Base-by-base conservation (phyloP, 2,329 filamentous ascomycete species). In the Emergomyces pasteurianus region DNA sequence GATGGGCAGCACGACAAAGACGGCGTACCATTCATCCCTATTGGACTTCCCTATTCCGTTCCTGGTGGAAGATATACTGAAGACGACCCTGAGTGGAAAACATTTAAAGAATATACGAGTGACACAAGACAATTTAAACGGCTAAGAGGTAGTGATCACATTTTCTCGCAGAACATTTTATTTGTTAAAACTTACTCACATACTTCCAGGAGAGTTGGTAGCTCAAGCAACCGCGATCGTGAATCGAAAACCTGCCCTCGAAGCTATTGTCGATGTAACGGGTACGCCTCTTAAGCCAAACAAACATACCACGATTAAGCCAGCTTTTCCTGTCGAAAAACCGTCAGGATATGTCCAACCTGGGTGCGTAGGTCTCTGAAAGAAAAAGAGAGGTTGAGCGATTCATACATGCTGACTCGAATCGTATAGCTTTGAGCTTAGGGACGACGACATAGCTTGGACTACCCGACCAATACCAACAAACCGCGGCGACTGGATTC, bases 1-100 rank as follows among this genome's bases (percentile, higher is more conserved):
- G 54, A 60, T 42, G 53, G 36, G 16, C 14, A 38, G 10, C 43
- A 54, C 18, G 58, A 60, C 16, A 58, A 60, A 4, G 49, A 59
- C 1, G 56, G 34, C 23, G 18, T 57, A 21, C n/a, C 61, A 43
- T 65, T 64, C n/a, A 60, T 65, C 38, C 64, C 63, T 3, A 53
- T 65, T 7, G 60, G 58, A 12, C 56, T 62, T 36, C 63, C 63
- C 14, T 47, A 57, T 42, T 57, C 36, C 38, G 47, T 62, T 14
- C 34, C 26, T n/a, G 60, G 63, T 16, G n/a, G 34, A 42, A 18
- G 14, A 1, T 63, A 63, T 58, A 36, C 46, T 16, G 42, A n/a
- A 23, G 36, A 59, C 26, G 64, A 63, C 42, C 63, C 61, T 9
- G 63, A 64, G 31, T 61, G 55, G 58, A 54, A 58, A 46, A 18